These are phyloP conservation scores for Talaromyces ruber DNA, from an alignment of 495 filamentous ascomycete species.

Conservation along the genomic window DNA sequence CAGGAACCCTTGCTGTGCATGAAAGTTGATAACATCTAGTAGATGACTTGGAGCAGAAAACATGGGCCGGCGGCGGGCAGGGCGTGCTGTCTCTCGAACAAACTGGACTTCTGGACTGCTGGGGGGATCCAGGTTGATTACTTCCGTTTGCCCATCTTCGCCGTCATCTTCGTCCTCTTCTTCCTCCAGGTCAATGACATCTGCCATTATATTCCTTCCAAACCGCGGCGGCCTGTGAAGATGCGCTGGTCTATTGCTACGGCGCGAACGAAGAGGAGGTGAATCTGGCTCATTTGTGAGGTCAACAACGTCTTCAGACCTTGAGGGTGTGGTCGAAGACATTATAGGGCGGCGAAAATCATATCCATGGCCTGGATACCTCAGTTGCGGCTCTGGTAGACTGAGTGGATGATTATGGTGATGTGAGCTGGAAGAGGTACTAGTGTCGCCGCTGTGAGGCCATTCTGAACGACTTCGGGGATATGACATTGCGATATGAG, in stretches of 20 bases:
- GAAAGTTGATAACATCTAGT: conserved; percentile 11
- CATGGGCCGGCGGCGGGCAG: conserved; percentile 4
- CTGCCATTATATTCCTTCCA: conserved; percentile 23
- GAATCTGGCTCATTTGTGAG: conserved; percentile 43
- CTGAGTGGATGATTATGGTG: background rate
- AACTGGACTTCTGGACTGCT: conserved; percentile 34
- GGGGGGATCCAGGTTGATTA: conserved; percentile 13
- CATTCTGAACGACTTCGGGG: conserved; percentile 15
- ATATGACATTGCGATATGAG: conserved; percentile 30
- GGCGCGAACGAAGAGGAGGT: conserved; percentile 12
- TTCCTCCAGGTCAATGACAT: conserved; percentile 28
- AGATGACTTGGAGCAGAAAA: background rate
- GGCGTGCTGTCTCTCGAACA: conserved; percentile 19
- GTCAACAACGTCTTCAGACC: conserved; percentile 41
- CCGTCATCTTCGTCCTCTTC: conserved; percentile 8
- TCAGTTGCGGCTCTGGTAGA: conserved; percentile 16
- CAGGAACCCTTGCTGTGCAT: background rate
- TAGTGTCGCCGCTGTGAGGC: conserved; percentile 13
- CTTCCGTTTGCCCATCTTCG: conserved; percentile 9
- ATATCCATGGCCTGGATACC: conserved; percentile 37
- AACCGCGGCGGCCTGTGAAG: conserved; percentile 21
- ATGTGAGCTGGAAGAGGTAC: conserved; percentile 15
- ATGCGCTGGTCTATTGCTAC: background rate
- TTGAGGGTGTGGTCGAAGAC: conserved; percentile 11
- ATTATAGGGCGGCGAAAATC: conserved; percentile 42